These are phyloP conservation scores for Teratosphaeria epicoccoides DNA, from an alignment of 2,329 filamentous ascomycete genomes.

Conservation along the genomic window DNA sequence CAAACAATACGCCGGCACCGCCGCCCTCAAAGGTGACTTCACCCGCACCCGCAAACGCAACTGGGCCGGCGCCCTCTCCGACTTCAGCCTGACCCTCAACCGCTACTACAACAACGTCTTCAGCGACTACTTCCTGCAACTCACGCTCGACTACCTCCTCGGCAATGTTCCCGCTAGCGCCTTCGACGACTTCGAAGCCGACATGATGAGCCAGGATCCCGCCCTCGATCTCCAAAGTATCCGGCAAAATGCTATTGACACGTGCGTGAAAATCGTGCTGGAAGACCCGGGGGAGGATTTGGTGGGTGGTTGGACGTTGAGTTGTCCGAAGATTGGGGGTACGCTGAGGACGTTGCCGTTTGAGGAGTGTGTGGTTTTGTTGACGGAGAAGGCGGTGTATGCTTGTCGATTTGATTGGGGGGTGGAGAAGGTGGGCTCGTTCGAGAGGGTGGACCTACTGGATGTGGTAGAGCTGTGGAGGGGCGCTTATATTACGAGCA, in stretches of 20 bases:
- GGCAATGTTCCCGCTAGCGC: constrained; percentile 76
- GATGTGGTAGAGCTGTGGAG: constrained; percentile 63
- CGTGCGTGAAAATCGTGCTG: constrained; percentile 75
- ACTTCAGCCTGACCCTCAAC: constrained; percentile 79
- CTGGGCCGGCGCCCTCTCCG: constrained; percentile 81
- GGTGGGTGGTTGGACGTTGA: constrained; percentile 78
- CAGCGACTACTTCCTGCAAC: constrained; percentile 94
- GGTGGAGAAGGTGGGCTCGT: constrained; percentile 84
- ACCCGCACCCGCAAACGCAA: constrained; percentile 84
- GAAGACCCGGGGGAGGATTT: constrained; percentile 71
- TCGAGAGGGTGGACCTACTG: constrained; percentile 71
- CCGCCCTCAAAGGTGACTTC: constrained; percentile 92
- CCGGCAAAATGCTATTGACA: constrained; percentile 80
- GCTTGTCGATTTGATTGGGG: constrained; percentile 90
- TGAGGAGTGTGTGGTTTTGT: constrained; percentile 75
- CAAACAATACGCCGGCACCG: constrained; percentile 90
- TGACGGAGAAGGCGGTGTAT: constrained; percentile 79
- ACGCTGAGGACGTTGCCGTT: constrained; percentile 59
- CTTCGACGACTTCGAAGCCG: constrained; percentile 88
- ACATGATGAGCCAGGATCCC: constrained; percentile 88
- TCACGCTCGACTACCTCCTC: constrained; percentile 89
- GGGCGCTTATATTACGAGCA: constrained; percentile 85
- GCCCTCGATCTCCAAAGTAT: constrained; percentile 77
- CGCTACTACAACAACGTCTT: constrained; percentile 79
- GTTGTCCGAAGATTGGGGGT: constrained; percentile 63